A percentile compares a stretch with the other conserved stretches of the same genome.
Evolutionary conservation across 2,329 filamentous ascomycete species (phyloP).

Genomic region (Microascus cirrosus): DNA sequence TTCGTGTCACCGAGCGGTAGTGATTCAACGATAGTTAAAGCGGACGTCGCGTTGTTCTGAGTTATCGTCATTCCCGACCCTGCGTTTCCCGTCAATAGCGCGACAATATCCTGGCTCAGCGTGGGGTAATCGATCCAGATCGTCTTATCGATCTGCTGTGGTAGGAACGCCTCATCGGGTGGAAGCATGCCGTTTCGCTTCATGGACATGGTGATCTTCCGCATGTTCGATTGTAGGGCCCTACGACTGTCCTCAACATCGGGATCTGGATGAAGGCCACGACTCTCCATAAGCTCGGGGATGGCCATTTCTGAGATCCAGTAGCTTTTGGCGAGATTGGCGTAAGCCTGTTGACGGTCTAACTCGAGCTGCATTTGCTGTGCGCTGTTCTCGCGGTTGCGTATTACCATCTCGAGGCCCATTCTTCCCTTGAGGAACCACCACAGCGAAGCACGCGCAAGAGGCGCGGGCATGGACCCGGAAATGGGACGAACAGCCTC

Average conservation of each 20-base stretch:
- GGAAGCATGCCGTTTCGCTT: slow-evolving; percentile 71
- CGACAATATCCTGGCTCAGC: slow-evolving; percentile 59
- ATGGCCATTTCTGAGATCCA: slow-evolving; percentile 60
- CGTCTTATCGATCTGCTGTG: slow-evolving; percentile 66
- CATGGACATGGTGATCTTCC: slow-evolving; percentile 71
- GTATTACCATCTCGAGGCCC: slow-evolving; percentile 60
- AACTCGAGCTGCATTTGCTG: slow-evolving; percentile 44
- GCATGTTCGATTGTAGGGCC: slow-evolving; percentile 51
- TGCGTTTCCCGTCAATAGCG: slow-evolving; percentile 55
- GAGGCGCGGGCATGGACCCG: slow-evolving; percentile 51
- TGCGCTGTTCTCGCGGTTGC: slow-evolving; percentile 45
- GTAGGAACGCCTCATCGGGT: slow-evolving; percentile 55
- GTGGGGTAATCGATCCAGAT: slow-evolving; percentile 74
- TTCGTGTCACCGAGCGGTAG: slow-evolving; percentile 68
- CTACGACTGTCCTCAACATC: slow-evolving; percentile 43
- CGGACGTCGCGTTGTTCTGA: slow-evolving; percentile 30
- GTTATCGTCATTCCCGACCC: slow-evolving; percentile 36
- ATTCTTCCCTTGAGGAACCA: slow-evolving; percentile 81
- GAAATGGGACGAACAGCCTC: slow-evolving; percentile 59
- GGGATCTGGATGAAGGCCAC: slow-evolving; percentile 26
- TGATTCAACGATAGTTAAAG: slow-evolving; percentile 45
- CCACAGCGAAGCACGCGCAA: slow-evolving; percentile 68
- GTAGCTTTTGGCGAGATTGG: slow-evolving; percentile 74
- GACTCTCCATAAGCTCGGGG: slow-evolving; percentile 34
- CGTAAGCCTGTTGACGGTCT: slow-evolving; percentile 63